A percentile compares a stretch with the other conserved stretches of the same genome.
Evolutionary conservation across 768 basidiomycete genomes (phyloP).

Genomic region (Xerocomellus dryophilus): DNA sequence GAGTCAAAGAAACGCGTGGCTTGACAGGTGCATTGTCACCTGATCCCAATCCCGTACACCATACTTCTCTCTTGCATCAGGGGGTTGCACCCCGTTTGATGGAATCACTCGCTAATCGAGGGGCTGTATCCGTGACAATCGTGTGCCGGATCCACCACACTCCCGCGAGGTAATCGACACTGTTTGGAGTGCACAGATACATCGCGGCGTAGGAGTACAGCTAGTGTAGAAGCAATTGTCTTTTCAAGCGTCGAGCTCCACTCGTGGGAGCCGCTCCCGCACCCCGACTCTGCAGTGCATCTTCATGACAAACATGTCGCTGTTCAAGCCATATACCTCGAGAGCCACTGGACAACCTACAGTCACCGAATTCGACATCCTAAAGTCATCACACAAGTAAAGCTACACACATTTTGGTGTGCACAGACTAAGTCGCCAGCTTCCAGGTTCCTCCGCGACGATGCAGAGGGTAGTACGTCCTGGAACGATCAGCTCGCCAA

Average conservation of each 20-base stretch:
- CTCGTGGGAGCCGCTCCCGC: background rate
- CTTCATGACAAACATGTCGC: background rate
- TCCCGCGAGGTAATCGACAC: background rate
- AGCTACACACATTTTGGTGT: background rate
- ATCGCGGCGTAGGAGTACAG: background rate
- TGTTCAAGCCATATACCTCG: conserved; percentile 14
- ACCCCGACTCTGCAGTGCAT: background rate
- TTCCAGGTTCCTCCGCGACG: conserved; percentile 71
- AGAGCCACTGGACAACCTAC: conserved; percentile 1
- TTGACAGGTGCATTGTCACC: too few relatives aligned
- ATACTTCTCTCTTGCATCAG: background rate
- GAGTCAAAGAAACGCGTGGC: too few relatives aligned
- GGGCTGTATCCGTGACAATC: background rate
- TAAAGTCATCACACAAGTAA: conserved; percentile 70
- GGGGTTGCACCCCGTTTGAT: background rate
- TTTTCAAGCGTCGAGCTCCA: too few relatives aligned
- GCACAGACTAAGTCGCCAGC: background rate
- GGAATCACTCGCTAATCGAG: background rate
- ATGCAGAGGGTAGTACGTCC: conserved; percentile 18
- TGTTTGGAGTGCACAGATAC: background rate
- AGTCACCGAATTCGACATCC: conserved; percentile 67
- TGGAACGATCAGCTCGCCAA: conserved; percentile 88
- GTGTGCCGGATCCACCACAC: background rate
- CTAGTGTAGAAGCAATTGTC: background rate
- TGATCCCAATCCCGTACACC: too few relatives aligned